phyloP scores from a whole-genome alignment of 192 early-diverging fungal species.

The Coemansia sp. region DNA sequence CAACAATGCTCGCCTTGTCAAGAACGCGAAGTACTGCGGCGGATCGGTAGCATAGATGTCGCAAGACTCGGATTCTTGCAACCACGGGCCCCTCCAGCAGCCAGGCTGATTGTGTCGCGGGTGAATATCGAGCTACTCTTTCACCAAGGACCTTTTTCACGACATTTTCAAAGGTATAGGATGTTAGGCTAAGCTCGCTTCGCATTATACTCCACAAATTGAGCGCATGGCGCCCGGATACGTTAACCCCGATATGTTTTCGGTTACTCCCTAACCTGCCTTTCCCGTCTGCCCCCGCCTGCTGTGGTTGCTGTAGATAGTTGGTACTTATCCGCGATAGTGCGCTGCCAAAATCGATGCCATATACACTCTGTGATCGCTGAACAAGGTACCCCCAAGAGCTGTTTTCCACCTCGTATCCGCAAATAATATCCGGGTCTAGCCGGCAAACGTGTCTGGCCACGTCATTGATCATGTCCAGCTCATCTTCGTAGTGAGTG shows the following conservation, averaged over 20 bases:
- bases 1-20: slow-evolving; percentile 67
- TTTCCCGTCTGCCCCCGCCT: neutral
- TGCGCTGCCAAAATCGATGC: slow-evolving; percentile 44
- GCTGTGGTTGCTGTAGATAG: neutral
- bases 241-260: slow-evolving; percentile 63
- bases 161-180: slow-evolving; percentile 77
- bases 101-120: slow-evolving; percentile 67
- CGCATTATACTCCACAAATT: slow-evolving; percentile 89
- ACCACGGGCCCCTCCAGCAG: slow-evolving; percentile 51
- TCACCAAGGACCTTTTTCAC: slow-evolving; percentile 69
- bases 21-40: slow-evolving; percentile 69
- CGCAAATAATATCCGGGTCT: slow-evolving; percentile 87
- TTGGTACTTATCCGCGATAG: slow-evolving; percentile 47
- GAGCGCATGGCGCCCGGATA: slow-evolving; percentile 77
- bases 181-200: slow-evolving; percentile 71
- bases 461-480: slow-evolving; percentile 59
- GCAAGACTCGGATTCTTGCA: slow-evolving; percentile 60
- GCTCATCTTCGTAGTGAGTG: slow-evolving; percentile 56
- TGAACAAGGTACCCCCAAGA: slow-evolving; percentile 92
- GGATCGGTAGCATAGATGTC: slow-evolving; percentile 69
- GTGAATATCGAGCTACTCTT: slow-evolving; percentile 68
- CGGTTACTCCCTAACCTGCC: slow-evolving; percentile 59
- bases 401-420: slow-evolving; percentile 80
- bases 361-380: slow-evolving; percentile 48
- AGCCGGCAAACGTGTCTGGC: slow-evolving; percentile 56